Evolutionary conservation across 2,329 filamentous ascomycete genomes (phyloP).

Genomic region (Xylaria sp.): DNA sequence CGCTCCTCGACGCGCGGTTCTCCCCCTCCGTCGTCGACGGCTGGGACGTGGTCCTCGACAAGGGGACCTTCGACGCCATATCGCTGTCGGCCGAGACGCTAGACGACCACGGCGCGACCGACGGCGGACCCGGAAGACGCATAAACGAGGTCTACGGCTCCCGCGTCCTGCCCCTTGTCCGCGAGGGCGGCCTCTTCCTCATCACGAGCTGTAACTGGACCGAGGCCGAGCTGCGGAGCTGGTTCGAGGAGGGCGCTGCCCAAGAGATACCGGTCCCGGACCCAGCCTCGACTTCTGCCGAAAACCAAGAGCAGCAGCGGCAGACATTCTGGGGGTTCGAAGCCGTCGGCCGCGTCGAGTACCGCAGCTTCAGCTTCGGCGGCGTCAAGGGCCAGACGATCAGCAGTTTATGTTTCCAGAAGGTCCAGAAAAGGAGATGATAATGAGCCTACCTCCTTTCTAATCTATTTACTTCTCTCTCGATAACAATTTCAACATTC

Average conservation of each 20-base stretch:
- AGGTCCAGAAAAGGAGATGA: conserved; percentile 45
- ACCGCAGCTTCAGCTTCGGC: conserved; percentile 89
- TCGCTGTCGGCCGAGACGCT: conserved; percentile 71
- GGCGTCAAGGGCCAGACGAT: conserved; percentile 90
- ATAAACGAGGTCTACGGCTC: conserved; percentile 80
- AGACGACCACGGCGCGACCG: background rate
- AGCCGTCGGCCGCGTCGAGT: conserved; percentile 76
- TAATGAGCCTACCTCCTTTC: background rate
- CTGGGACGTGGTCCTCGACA: conserved; percentile 95
- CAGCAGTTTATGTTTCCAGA: conserved; percentile 84
- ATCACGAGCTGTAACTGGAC: conserved; percentile 99
- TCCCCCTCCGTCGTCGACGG: conserved; percentile 53
- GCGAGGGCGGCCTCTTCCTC: conserved; percentile 76
- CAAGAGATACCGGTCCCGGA: background rate
- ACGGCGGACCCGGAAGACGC: conserved; percentile 57
- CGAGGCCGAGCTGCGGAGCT: conserved; percentile 81
- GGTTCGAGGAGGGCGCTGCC: conserved; percentile 70
- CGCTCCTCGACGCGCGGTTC: conserved; percentile 49
- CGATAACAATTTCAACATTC: background rate
- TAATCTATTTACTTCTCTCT: background rate
- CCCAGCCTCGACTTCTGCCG: background rate
- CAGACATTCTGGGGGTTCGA: conserved; percentile 59
- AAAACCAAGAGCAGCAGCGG: background rate
- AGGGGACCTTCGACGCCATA: conserved; percentile 97
- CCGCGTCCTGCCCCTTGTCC: conserved; percentile 75